Percentiles rank a stretch among this genome's conserved stretches.
Evolutionary conservation across 2,329 filamentous ascomycete genomes (phyloP).

Genomic region (Aspergillus spinulosporus): DNA sequence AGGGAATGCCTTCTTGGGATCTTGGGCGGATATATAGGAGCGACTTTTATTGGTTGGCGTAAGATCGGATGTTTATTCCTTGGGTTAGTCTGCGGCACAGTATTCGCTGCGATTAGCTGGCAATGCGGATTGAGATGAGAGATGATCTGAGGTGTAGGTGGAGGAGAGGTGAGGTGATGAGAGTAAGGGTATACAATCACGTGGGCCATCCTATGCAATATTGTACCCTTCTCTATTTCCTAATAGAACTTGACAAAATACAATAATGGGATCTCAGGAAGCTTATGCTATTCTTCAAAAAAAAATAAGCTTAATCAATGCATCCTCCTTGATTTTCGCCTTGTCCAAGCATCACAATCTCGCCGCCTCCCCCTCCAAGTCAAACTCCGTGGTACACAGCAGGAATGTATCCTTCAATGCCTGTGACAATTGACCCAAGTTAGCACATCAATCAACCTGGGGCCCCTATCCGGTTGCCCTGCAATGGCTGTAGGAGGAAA

Average conservation of each 20-base stretch:
- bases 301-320: no score
- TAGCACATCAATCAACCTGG: slow-evolving; percentile 8
- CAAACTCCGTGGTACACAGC: slow-evolving; percentile 56
- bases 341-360: background rate
- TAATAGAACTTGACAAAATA: no score
- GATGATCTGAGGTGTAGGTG: background rate
- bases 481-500: background rate
- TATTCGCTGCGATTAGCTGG: background rate
- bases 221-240: no score
- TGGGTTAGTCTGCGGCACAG: background rate
- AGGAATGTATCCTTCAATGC: slow-evolving; percentile 56
- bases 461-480: background rate
- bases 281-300: no score
- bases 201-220: no score
- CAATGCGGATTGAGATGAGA: background rate
- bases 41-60: background rate
- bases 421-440: slow-evolving; percentile 16
- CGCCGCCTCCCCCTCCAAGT: slow-evolving; percentile 29
- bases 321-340: no score
- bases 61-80: background rate
- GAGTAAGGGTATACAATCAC: no score
- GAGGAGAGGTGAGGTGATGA: background rate
- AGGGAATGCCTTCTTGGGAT: background rate
- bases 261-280: no score
- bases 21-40: background rate